phyloP scores from a whole-genome alignment of 2,329 filamentous ascomycete genomes.

The Penicillium concentricum region DNA sequence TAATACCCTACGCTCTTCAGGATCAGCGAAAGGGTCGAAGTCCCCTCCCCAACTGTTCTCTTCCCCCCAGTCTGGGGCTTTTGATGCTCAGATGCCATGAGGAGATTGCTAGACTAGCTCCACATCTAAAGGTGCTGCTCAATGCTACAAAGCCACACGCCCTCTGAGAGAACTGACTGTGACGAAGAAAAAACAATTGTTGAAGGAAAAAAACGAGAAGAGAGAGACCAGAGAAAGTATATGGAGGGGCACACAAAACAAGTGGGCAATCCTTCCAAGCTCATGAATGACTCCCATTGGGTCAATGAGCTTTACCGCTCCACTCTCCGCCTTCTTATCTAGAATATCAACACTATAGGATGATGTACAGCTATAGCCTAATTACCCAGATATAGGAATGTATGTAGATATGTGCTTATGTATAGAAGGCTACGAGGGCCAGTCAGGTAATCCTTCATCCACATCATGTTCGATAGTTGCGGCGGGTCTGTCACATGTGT shows the following conservation, averaged over 20 bases:
- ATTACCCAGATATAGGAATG: not conserved
- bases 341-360: not conserved
- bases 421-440: not conserved
- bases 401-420: not conserved
- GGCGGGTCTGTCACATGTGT: not conserved
- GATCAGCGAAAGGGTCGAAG: slow-evolving; percentile 67
- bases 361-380: too few species aligned
- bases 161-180: not conserved
- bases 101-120: not conserved
- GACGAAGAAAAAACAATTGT: not conserved
- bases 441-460: not conserved
- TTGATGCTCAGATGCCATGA: slow-evolving; percentile 10
- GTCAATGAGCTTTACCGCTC: not conserved
- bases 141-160: not conserved
- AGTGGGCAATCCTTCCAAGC: not conserved
- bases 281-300: not conserved
- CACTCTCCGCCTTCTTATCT: not conserved
- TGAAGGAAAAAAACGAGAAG: not conserved
- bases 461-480: not conserved
- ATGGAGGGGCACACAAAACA: slow-evolving; percentile 10
- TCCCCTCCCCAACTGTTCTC: slow-evolving; percentile 56
- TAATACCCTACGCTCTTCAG: slow-evolving; percentile 77
- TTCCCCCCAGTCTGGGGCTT: slow-evolving; percentile 6
- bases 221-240: not conserved
- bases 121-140: not conserved